Conservation (phyloP, 2,329 filamentous ascomycete genomes). For the Fusarium sp. region DNA sequence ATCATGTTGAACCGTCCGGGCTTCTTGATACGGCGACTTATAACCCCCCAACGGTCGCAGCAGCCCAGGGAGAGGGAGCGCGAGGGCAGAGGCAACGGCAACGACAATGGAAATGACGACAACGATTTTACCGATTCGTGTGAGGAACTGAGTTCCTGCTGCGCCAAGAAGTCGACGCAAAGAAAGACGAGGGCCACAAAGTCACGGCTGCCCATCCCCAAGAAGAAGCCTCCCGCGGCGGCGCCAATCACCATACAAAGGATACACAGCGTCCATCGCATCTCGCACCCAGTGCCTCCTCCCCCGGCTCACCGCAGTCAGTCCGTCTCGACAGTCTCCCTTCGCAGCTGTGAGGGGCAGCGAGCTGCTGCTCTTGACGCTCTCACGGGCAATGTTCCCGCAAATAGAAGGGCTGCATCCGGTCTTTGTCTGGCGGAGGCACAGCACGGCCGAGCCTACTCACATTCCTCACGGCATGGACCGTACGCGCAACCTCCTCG, state of each 20-base stretch:
- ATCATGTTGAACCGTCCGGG: slow-evolving; percentile 40
- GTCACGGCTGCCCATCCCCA: slow-evolving; percentile 41
- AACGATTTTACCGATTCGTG: slow-evolving; percentile 26
- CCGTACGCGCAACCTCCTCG: slow-evolving; percentile 33
- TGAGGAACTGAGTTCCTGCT: slow-evolving; percentile 36
- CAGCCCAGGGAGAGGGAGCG: background rate
- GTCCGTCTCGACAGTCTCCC: slow-evolving; percentile 58
- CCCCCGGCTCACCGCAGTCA: slow-evolving; percentile 52
- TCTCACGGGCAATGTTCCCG: slow-evolving; percentile 40
- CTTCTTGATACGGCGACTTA: slow-evolving; percentile 40
- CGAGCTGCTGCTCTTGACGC: slow-evolving; percentile 47
- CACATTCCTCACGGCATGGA: slow-evolving; percentile 25
- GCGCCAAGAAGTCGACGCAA: slow-evolving; percentile 26
- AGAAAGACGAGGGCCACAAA: slow-evolving; percentile 30
- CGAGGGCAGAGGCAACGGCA: background rate
- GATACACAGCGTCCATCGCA: slow-evolving; percentile 54
- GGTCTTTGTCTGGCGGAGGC: slow-evolving; percentile 50
- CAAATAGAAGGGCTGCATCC: slow-evolving; percentile 43
- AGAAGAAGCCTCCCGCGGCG: slow-evolving; percentile 21
- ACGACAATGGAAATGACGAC: slow-evolving; percentile 26
- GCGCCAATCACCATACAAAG: slow-evolving; percentile 49
- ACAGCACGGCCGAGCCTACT: slow-evolving; percentile 35
- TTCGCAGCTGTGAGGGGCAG: slow-evolving; percentile 57
- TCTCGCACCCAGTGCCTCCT: slow-evolving; percentile 53
- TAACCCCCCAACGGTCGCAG: slow-evolving; percentile 34